These are phyloP conservation scores for Davidsoniella neocaledoniae DNA, from an alignment of 2,329 filamentous ascomycete genomes.

Conservation along the genomic window DNA sequence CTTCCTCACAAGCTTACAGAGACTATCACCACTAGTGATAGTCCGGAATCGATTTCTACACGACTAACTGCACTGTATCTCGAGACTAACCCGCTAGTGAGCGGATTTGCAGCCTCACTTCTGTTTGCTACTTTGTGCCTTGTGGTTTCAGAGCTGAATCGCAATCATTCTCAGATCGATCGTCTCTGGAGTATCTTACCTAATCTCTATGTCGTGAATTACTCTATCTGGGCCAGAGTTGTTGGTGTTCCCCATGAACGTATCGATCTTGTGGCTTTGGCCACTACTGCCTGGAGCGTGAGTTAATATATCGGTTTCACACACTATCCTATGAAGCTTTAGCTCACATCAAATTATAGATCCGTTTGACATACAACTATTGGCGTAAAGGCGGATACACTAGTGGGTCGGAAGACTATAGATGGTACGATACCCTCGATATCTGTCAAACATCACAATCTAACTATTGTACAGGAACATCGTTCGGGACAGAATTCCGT, in stretches of 20 bases:
- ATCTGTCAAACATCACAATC: background rate
- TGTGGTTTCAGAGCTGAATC: conserved; percentile 65
- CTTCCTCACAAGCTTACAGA: conserved; percentile 50
- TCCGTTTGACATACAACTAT: conserved; percentile 86
- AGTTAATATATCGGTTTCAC: conserved; percentile 18
- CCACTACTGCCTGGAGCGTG: conserved; percentile 67
- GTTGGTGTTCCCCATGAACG: conserved; percentile 52
- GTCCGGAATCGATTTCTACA: conserved; percentile 16
- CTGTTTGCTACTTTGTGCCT: conserved; percentile 57
- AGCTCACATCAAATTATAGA: conserved; percentile 26
- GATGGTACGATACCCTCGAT: conserved; percentile 38
- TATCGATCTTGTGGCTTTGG: conserved; percentile 54
- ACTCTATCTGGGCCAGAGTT: conserved; percentile 64
- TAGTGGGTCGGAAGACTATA: conserved; percentile 83
- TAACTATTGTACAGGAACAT: conserved; percentile 38
- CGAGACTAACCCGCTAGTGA: conserved; percentile 72
- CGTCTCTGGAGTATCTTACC: conserved; percentile 83
- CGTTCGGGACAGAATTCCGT: conserved; percentile 47
- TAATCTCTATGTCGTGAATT: conserved; percentile 72
- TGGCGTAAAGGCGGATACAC: conserved; percentile 87
- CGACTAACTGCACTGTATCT: conserved; percentile 57
- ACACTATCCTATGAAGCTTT: background rate
- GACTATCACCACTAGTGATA: conserved; percentile 34
- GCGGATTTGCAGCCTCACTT: conserved; percentile 54
- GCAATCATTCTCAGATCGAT: conserved; percentile 95